Evolutionary conservation across 768 basidiomycete genomes (phyloP).

Genomic region (Jaapia argillacea): DNA sequence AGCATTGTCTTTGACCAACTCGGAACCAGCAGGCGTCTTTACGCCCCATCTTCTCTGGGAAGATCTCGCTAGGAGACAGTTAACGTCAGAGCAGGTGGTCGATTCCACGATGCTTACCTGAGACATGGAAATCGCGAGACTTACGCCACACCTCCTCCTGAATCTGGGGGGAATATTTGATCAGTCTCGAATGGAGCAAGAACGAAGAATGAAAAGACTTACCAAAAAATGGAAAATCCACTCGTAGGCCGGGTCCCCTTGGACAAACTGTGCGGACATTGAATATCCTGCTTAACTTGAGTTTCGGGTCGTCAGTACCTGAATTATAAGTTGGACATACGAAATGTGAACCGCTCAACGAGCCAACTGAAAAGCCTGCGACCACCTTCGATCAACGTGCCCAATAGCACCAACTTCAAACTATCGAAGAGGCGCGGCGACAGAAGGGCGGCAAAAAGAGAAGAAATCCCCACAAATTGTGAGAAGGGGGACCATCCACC

Average conservation of each 20-base stretch:
- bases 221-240: constrained; percentile 38
- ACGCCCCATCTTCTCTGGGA: background rate
- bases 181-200: too few relatives aligned
- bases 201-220: too few relatives aligned
- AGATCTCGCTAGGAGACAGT: too few relatives aligned
- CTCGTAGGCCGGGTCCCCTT: constrained; percentile 38
- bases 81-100: too few relatives aligned
- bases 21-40: background rate
- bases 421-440: constrained; percentile 4
- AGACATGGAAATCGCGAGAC: background rate
- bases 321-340: constrained; percentile 1
- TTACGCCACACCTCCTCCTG: background rate
- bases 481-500: too few relatives aligned
- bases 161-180: too few relatives aligned
- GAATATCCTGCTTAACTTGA: constrained; percentile 30
- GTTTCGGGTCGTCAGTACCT: background rate
- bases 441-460: background rate
- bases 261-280: constrained; percentile 33
- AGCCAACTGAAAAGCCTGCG: constrained; percentile 9
- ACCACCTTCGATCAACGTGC: constrained; percentile 14
- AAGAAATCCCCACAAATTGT: background rate
- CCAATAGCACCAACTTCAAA: constrained; percentile 11
- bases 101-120: background rate
- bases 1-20: constrained; percentile 13
- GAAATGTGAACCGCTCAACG: constrained; percentile 4